These are phyloP conservation scores for Crithidia fasciculata DNA, from an alignment of 208 protist species.

Conservation along the genomic window DNA sequence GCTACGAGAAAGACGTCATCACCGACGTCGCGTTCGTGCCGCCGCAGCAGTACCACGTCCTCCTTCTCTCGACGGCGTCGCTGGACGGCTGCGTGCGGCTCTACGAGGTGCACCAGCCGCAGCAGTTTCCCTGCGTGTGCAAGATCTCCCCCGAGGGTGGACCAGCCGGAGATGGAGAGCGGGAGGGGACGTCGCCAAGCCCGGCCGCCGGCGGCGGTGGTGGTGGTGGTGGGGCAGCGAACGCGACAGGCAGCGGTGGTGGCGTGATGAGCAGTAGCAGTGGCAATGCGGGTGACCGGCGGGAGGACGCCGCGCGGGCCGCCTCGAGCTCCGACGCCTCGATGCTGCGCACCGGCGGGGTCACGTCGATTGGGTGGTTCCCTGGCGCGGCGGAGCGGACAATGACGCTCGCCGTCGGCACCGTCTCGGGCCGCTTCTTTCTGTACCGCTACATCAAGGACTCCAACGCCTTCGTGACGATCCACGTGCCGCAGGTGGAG, in stretches of 20 bases:
- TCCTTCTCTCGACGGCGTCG: conserved; percentile 86
- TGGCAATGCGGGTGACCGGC: not conserved
- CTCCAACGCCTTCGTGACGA: conserved; percentile 52
- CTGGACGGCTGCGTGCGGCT: conserved; percentile 87
- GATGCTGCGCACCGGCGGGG: conserved; percentile 44
- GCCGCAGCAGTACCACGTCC: conserved; percentile 75
- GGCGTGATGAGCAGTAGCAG: not conserved
- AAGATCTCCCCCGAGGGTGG: conserved; percentile 70
- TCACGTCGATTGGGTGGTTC: conserved; percentile 88
- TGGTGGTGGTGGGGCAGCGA: conserved; percentile 1
- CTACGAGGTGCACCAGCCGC: conserved; percentile 82
- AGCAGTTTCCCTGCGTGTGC: conserved; percentile 71
- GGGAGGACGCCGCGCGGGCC: conserved; percentile 1
- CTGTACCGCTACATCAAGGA: conserved; percentile 80
- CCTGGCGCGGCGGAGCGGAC: conserved; percentile 71
- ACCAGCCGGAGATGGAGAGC: conserved; percentile 26
- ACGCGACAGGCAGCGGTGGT: not conserved
- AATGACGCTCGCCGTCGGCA: conserved; percentile 86
- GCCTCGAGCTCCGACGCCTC: not conserved
- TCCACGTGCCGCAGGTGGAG: conserved; percentile 40
- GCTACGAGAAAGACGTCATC: conserved; percentile 90
- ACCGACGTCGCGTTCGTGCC: conserved; percentile 90
- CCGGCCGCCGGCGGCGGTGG: conserved; percentile 10
- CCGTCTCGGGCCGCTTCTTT: conserved; percentile 77
- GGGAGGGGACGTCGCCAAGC: conserved; percentile 3